Evolutionary conservation across 495 filamentous ascomycete genomes (phyloP).

Genomic region (Xylaria scruposa): DNA sequence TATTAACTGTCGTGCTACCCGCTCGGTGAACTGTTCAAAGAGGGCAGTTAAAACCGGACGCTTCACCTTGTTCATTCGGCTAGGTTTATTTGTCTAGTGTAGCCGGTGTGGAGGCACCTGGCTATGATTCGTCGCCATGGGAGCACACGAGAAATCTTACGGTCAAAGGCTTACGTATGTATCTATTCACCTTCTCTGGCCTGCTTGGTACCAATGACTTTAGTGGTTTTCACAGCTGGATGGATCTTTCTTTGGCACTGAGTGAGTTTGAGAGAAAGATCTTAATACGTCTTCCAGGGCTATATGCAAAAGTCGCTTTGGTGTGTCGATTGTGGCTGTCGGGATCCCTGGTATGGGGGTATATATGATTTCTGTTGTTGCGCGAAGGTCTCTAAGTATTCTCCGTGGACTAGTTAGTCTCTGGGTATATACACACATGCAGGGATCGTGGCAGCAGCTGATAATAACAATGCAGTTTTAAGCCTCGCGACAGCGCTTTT

Average conservation of each 20-base stretch:
- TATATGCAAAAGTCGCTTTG: not conserved
- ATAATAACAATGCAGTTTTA: not conserved
- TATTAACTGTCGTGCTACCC: not conserved
- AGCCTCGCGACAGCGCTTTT: not conserved
- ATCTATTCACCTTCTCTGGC: not conserved
- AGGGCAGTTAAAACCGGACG: not conserved
- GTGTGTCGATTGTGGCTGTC: not conserved
- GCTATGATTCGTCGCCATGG: not conserved
- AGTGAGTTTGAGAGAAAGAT: not conserved
- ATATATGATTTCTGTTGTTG: no score
- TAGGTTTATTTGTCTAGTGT: no score
- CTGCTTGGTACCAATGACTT: not conserved
- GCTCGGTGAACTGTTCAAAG: not conserved
- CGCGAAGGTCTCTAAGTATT: no score
- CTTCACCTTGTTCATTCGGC: not conserved
- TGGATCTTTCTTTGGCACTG: not conserved
- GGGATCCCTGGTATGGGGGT: no score
- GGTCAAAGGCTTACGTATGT: not conserved
- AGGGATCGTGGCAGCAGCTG: no score
- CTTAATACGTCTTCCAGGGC: not conserved
- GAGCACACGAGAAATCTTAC: not conserved
- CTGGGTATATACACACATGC: no score
- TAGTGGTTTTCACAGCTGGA: not conserved
- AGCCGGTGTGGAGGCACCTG: not conserved
- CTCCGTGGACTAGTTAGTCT: no score